These are phyloP conservation scores for Arabis hirsuta DNA, from an alignment of 345 rosid genomes.

Conservation along the genomic window DNA sequence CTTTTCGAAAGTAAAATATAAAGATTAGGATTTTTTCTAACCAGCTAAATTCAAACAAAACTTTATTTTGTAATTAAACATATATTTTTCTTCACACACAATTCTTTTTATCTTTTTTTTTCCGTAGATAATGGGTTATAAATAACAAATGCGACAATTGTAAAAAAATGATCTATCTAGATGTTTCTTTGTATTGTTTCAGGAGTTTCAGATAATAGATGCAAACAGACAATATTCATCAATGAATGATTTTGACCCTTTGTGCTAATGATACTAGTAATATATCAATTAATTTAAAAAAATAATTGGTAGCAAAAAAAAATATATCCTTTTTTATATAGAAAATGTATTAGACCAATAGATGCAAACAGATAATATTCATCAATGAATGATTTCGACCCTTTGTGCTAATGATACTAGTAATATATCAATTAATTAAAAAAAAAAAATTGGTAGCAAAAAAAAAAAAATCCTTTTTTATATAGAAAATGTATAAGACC, in stretches of 20 bases:
- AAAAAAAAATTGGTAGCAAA: too few species aligned
- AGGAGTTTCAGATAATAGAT: conserved; percentile 20
- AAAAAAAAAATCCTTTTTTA: too few species aligned
- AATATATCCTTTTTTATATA: too few species aligned
- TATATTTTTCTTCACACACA: too few species aligned
- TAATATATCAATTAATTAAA: not conserved
- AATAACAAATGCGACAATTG: not conserved
- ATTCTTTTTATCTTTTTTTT: too few species aligned
- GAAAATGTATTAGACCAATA: not conserved
- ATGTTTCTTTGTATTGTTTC: conserved; percentile 35
- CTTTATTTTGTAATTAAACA: too few species aligned
- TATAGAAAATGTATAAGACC: too few species aligned
- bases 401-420: not conserved
- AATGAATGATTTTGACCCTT: not conserved
- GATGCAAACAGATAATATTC: conserved; percentile 24
- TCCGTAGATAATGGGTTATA: too few species aligned
- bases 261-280: not conserved
- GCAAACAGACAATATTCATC: conserved; percentile 21
- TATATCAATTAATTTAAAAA: not conserved
- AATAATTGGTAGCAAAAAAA: too few species aligned
- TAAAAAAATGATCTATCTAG: conserved; percentile 17
- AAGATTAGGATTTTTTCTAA: too few species aligned
- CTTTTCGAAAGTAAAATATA: too few species aligned
- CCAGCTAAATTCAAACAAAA: too few species aligned
- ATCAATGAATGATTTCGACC: not conserved